These are phyloP conservation scores for Lentinula aciculospora DNA, from an alignment of 768 basidiomycete species.

Conservation along the genomic window DNA sequence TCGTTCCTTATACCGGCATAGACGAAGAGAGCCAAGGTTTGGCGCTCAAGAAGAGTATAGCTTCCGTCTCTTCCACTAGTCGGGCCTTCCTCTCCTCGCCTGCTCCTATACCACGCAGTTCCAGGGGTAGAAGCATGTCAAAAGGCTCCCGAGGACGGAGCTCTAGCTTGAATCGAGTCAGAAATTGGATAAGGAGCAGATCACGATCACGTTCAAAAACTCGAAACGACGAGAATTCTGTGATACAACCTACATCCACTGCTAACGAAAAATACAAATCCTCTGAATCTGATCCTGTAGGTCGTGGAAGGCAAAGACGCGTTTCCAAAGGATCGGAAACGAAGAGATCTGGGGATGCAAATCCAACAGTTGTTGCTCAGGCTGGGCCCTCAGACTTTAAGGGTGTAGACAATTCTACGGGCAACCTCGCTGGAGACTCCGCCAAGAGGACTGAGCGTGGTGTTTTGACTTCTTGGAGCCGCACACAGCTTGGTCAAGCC, in stretches of 20 bases:
- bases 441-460: not conserved
- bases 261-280: too few relatives aligned
- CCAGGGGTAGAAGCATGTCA: not conserved
- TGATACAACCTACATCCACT: not conserved
- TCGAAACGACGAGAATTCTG: not conserved
- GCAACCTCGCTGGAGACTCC: not conserved
- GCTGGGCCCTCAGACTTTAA: not conserved
- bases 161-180: not conserved
- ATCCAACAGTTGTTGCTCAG: not conserved
- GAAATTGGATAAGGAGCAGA: not conserved
- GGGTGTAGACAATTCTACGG: not conserved
- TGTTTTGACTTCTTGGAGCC: constrained; percentile 1
- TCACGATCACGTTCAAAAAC: constrained; percentile 3
- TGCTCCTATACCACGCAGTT: not conserved
- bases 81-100: not conserved
- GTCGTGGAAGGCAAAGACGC: not conserved
- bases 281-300: too few relatives aligned
- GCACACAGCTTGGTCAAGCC: not conserved
- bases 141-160: not conserved
- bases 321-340: not conserved
- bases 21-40: not conserved
- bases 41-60: not conserved
- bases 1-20: not conserved
- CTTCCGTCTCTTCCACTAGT: not conserved
- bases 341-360: not conserved